Conservation (phyloP, 768 basidiomycete species). For the Pulveroboletus sp. region DNA sequence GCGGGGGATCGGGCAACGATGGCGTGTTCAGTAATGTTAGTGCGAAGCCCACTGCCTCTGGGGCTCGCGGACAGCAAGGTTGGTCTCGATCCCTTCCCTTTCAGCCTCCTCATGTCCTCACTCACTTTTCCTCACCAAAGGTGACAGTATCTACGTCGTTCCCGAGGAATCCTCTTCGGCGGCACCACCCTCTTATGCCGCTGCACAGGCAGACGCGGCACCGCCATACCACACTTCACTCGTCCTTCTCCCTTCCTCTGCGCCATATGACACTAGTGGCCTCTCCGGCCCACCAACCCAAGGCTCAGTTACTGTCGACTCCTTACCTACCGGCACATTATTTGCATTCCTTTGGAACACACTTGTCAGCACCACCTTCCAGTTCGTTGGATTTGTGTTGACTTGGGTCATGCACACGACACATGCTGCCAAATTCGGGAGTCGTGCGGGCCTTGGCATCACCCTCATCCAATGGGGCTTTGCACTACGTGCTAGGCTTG, state of each 20-base stretch:
- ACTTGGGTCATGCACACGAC: constrained; percentile 93
- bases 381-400: constrained; percentile 89
- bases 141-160: constrained; percentile 66
- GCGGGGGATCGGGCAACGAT: constrained; percentile 71
- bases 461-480: constrained; percentile 96
- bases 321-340: constrained; percentile 73
- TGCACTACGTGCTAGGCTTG: constrained; percentile 56
- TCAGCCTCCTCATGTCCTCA: background rate
- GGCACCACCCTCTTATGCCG: constrained; percentile 87
- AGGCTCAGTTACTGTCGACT: constrained; percentile 87
- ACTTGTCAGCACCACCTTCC: constrained; percentile 93
- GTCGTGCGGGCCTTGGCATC: constrained; percentile 91
- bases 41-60: constrained; percentile 67
- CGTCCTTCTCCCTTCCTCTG: constrained; percentile 70
- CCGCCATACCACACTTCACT: constrained; percentile 98
- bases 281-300: constrained; percentile 34
- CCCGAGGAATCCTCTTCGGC: constrained; percentile 83
- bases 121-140: constrained; percentile 32
- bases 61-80: constrained; percentile 57
- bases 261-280: constrained; percentile 35
- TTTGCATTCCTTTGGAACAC: constrained; percentile 92
- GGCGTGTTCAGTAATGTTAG: constrained; percentile 96
- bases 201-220: constrained; percentile 90
- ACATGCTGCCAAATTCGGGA: constrained; percentile 89
- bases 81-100: background rate